Evolutionary conservation across 1,284 basidiomycete genomes (phyloP).

Genomic region (Pseudozyma sp.): DNA sequence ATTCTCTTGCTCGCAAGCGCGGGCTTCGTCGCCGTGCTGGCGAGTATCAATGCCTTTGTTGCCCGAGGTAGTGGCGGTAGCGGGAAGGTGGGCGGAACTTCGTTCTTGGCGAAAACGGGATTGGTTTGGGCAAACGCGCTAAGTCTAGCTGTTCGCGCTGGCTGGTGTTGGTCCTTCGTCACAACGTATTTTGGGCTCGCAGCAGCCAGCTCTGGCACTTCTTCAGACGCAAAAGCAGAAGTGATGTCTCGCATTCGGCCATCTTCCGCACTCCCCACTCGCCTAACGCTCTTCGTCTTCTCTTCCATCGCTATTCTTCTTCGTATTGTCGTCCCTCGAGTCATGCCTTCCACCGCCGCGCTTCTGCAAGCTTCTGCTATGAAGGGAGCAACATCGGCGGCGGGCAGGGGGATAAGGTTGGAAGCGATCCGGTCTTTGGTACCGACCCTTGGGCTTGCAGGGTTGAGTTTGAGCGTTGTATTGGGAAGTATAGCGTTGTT

Average conservation of each 20-base stretch:
- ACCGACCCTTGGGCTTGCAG: slow-evolving; percentile 17
- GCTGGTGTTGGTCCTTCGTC: slow-evolving; percentile 45
- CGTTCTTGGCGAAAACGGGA: slow-evolving; percentile 19
- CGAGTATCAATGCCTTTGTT: slow-evolving; percentile 1
- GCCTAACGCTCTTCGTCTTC: slow-evolving; percentile 14
- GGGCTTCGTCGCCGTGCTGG: slow-evolving; percentile 45
- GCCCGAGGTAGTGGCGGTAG: not conserved
- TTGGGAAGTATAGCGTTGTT: slow-evolving; percentile 9
- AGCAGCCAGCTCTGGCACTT: not conserved
- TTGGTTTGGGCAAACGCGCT: slow-evolving; percentile 49
- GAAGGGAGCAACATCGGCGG: not conserved
- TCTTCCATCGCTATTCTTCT: slow-evolving; percentile 3
- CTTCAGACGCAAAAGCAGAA: not conserved
- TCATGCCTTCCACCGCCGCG: slow-evolving; percentile 15
- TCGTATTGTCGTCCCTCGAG: slow-evolving; percentile 4
- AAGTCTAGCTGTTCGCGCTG: slow-evolving; percentile 27
- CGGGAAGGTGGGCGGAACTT: no score
- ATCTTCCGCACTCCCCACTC: slow-evolving; percentile 13
- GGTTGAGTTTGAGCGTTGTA: slow-evolving; percentile 5
- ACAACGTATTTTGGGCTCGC: slow-evolving; percentile 20
- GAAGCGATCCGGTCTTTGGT: slow-evolving; percentile 23
- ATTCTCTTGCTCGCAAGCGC: slow-evolving; percentile 54
- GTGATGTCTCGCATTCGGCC: slow-evolving; percentile 1
- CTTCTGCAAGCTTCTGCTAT: slow-evolving; percentile 1
- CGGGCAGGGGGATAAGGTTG: not conserved